Percentiles rank a stretch among this genome's conserved stretches.
Conservation (phyloP, 345 rosid species). For the Eucalyptus globulus region DNA sequence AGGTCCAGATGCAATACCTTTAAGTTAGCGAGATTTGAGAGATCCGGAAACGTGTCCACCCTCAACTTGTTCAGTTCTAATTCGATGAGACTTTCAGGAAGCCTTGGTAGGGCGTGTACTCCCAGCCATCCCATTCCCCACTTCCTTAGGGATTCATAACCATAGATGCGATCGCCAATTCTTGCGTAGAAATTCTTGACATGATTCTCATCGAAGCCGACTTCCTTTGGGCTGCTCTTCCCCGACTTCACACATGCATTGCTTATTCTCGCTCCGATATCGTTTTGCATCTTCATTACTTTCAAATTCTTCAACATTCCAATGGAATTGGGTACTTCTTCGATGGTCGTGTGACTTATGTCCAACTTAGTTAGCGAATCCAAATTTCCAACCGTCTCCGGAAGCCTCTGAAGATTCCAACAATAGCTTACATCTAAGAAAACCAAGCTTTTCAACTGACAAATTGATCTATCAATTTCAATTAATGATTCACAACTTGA, state of each 20-base stretch:
- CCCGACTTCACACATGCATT: too few relatives aligned
- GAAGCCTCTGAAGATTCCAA: rapidly evolving
- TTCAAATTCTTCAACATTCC: not conserved
- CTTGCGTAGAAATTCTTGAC: too few relatives aligned
- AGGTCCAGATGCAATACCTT: not conserved
- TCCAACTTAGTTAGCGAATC: not conserved
- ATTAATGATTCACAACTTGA: rapidly evolving
- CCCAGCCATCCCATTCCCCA: rapidly evolving
- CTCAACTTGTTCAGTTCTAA: rapidly evolving
- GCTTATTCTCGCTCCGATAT: rapidly evolving
- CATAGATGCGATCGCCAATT: too few relatives aligned
- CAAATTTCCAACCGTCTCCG: not conserved
- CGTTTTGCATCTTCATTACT: rapidly evolving
- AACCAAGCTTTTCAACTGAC: rapidly evolving
- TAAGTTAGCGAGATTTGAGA: not conserved
- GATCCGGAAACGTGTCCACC: not conserved
- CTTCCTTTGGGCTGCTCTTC: too few relatives aligned
- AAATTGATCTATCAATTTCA: not conserved
- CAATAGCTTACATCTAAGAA: not conserved
- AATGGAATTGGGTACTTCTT: rapidly evolving
- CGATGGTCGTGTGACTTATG: rapidly evolving
- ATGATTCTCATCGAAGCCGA: too few relatives aligned
- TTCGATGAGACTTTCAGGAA: not conserved
- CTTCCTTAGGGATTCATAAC: rapidly evolving
- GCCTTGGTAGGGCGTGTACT: not conserved